Evolutionary conservation across 2,329 filamentous ascomycete species (phyloP).

Genomic region (Colletotrichum gloeosporioides): DNA sequence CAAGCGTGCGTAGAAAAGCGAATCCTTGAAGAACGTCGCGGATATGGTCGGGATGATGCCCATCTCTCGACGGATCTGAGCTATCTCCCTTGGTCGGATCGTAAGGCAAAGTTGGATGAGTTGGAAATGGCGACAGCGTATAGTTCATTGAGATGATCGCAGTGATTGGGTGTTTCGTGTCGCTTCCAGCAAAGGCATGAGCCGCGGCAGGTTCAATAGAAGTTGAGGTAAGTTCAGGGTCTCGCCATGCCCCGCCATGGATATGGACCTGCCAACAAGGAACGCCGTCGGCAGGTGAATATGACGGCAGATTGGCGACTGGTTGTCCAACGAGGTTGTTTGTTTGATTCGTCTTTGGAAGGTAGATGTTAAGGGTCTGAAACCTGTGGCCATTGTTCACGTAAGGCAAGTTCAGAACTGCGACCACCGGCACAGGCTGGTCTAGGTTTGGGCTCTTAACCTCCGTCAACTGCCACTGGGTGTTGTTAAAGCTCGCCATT

Average conservation of each 20-base stretch:
- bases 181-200: not conserved
- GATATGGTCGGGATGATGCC: not conserved
- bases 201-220: not conserved
- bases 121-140: not conserved
- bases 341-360: not conserved
- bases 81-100: not conserved
- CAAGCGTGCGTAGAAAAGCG: not conserved
- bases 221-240: not conserved
- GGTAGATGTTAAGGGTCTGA: not conserved
- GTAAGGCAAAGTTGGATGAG: not conserved
- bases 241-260: not conserved
- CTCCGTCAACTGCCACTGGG: not conserved
- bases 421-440: not conserved
- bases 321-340: not conserved
- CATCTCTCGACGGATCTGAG: not conserved
- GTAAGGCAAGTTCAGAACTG: not conserved
- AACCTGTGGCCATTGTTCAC: not conserved
- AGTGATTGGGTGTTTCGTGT: not conserved
- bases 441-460: not conserved
- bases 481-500: not conserved
- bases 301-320: not conserved
- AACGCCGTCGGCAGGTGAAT: not conserved
- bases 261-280: not conserved
- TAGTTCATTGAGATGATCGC: not conserved
- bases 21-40: not conserved